Percentiles rank a stretch among this genome's conserved stretches.
These are phyloP conservation scores for Trametes versicolor DNA, from an alignment of 1,284 basidiomycete genomes.

Conservation along the genomic window DNA sequence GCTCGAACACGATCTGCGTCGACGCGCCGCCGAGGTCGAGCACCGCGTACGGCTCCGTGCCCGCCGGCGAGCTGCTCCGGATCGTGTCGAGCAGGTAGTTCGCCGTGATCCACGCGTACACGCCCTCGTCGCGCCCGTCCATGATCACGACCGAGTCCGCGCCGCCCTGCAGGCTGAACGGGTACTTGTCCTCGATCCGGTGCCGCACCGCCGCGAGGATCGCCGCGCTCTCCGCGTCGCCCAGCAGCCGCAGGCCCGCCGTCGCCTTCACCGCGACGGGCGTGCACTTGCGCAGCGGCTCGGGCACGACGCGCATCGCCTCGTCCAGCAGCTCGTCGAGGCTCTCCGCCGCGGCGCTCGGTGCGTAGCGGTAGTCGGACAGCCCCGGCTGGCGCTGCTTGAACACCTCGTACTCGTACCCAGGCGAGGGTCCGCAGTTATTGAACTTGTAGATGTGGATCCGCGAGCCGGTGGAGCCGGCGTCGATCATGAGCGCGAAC, in stretches of 20 bases:
- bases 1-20: conserved; percentile 98
- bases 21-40: conserved; percentile 97
- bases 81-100: conserved; percentile 91
- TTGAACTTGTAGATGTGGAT: conserved; percentile 99
- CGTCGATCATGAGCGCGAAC: conserved; percentile 98
- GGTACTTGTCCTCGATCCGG: conserved; percentile 73
- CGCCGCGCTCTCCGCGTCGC: conserved; percentile 69
- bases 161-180: conserved; percentile 74
- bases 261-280: conserved; percentile 96
- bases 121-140: conserved; percentile 97
- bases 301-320: conserved; percentile 83
- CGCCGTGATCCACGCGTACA: conserved; percentile 98
- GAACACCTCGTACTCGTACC: conserved; percentile 96
- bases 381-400: conserved; percentile 86
- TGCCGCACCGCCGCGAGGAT: conserved; percentile 84
- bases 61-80: conserved; percentile 59
- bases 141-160: conserved; percentile 84
- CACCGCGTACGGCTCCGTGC: conserved; percentile 83
- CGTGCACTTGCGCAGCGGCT: conserved; percentile 75
- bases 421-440: conserved; percentile 83
- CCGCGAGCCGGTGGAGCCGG: conserved; percentile 95
- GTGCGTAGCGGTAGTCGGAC: conserved; percentile 69
- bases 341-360: conserved; percentile 78
- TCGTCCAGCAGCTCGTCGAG: conserved; percentile 86
- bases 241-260: conserved; percentile 88